These are phyloP conservation scores for Amylostereum areolatum DNA, from an alignment of 1,284 basidiomycete genomes.

Conservation along the genomic window DNA sequence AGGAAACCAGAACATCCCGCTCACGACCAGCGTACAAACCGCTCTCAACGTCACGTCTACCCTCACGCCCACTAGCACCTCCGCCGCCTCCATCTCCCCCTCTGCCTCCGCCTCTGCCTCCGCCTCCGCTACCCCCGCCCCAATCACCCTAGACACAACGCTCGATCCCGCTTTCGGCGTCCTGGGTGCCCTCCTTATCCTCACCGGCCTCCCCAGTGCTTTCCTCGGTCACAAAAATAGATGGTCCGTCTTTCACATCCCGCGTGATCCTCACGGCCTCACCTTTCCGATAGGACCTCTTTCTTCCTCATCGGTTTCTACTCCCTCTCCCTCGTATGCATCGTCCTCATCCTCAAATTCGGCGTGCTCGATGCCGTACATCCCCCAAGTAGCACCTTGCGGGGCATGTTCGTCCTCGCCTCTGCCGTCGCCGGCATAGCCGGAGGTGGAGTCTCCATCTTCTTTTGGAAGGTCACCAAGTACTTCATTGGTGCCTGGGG, in stretches of 20 bases:
- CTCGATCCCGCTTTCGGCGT: slow-evolving; percentile 89
- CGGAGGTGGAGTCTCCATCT: slow-evolving; percentile 80
- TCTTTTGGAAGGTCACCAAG: slow-evolving; percentile 85
- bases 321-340: slow-evolving; percentile 77
- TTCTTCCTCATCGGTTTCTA: slow-evolving; percentile 92
- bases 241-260: slow-evolving; percentile 48
- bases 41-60: slow-evolving; percentile 55
- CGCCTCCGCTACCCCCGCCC: slow-evolving; percentile 42
- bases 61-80: slow-evolving; percentile 30
- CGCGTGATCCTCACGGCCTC: slow-evolving; percentile 7
- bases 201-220: slow-evolving; percentile 85
- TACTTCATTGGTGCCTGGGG: slow-evolving; percentile 88
- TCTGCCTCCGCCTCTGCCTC: slow-evolving; percentile 37
- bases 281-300: slow-evolving; percentile 60
- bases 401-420: slow-evolving; percentile 88
- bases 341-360: slow-evolving; percentile 87
- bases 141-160: slow-evolving; percentile 61
- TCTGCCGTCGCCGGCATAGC: slow-evolving; percentile 74
- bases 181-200: slow-evolving; percentile 81
- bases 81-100: slow-evolving; percentile 20
- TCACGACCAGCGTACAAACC: slow-evolving; percentile 50
- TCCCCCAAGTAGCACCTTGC: slow-evolving; percentile 70
- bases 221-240: slow-evolving; percentile 92
- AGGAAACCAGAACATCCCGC: slow-evolving; percentile 37
- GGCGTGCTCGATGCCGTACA: slow-evolving; percentile 80